Percentiles rank a stretch among this genome's conserved stretches.
Evolutionary conservation across 1,284 basidiomycete species (phyloP).

Genomic region (Cutaneotrichosporon dermatis): DNA sequence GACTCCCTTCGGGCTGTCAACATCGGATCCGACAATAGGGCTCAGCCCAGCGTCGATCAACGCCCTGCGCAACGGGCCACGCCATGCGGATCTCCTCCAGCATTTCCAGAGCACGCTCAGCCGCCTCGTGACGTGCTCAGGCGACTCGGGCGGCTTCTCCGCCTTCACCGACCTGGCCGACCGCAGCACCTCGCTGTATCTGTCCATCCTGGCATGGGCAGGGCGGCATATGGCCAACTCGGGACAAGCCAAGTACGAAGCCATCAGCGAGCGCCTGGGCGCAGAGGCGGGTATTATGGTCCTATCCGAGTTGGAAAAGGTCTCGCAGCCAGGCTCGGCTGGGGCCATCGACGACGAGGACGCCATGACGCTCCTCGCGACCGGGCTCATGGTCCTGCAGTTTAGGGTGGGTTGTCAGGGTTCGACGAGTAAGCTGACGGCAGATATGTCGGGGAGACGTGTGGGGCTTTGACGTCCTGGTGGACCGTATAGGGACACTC

Average conservation of each 20-base stretch:
- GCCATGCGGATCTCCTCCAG: background rate
- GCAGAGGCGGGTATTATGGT: background rate
- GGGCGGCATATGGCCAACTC: background rate
- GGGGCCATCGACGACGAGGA: background rate
- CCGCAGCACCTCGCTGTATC: background rate
- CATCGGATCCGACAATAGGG: background rate
- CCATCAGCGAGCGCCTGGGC: conserved; percentile 1
- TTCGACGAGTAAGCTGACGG: background rate
- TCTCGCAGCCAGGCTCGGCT: background rate
- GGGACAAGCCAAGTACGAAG: background rate
- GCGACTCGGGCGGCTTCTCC: background rate
- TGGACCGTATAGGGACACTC: background rate
- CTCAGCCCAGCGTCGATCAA: background rate
- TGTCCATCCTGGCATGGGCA: background rate
- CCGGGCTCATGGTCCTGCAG: background rate
- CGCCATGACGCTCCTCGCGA: conserved; percentile 1
- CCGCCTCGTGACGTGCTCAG: background rate
- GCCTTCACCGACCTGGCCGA: background rate
- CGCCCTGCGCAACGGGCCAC: background rate
- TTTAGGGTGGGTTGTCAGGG: background rate
- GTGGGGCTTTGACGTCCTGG: background rate
- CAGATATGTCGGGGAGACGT: background rate
- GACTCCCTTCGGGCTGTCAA: background rate
- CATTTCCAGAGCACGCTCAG: conserved; percentile 1
- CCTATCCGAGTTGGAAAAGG: background rate